Conservation (phyloP, 495 filamentous ascomycete species). For the Penicillium roqueforti region DNA sequence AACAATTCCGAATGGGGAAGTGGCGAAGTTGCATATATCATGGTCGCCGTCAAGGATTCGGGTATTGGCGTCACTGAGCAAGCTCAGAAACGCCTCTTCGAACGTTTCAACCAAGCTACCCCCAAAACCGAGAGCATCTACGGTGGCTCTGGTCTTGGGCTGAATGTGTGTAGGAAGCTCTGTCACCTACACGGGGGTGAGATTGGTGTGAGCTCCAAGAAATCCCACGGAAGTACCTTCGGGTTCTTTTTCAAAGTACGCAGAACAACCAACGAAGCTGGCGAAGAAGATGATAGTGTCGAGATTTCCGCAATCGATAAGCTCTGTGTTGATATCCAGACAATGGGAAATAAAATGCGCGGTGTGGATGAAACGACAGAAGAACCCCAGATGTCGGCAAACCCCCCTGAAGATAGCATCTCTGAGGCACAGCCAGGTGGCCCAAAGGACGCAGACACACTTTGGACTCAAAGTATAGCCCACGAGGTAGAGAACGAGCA, state of each 20-base stretch:
- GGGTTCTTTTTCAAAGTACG: conserved; percentile 73
- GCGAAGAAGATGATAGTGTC: conserved; percentile 21
- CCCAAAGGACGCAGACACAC: neutral
- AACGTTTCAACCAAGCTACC: conserved; percentile 75
- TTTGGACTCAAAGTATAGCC: conserved; percentile 6
- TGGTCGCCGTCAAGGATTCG: conserved; percentile 72
- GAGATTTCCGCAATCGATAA: conserved; percentile 15
- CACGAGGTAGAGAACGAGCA: neutral
- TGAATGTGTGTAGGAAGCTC: conserved; percentile 76
- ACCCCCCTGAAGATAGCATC: conserved; percentile 3
- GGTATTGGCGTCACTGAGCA: conserved; percentile 70
- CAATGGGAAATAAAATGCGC: conserved; percentile 16
- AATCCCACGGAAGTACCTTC: conserved; percentile 75
- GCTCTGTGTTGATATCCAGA: conserved; percentile 20
- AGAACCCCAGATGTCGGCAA: conserved; percentile 6
- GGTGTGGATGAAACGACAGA: conserved; percentile 8
- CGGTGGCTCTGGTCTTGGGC: conserved; percentile 75
- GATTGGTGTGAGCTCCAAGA: conserved; percentile 70
- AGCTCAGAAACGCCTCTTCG: conserved; percentile 71
- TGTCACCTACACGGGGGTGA: conserved; percentile 81
- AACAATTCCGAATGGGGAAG: conserved; percentile 58
- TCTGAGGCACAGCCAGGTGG: conserved; percentile 3
- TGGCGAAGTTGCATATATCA: conserved; percentile 64
- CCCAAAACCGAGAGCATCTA: conserved; percentile 77
- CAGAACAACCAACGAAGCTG: conserved; percentile 27